Percentiles rank a stretch among this genome's conserved stretches.
Conservation (phyloP, 495 filamentous ascomycete genomes). For the Aspergillus sclerotioniger region DNA sequence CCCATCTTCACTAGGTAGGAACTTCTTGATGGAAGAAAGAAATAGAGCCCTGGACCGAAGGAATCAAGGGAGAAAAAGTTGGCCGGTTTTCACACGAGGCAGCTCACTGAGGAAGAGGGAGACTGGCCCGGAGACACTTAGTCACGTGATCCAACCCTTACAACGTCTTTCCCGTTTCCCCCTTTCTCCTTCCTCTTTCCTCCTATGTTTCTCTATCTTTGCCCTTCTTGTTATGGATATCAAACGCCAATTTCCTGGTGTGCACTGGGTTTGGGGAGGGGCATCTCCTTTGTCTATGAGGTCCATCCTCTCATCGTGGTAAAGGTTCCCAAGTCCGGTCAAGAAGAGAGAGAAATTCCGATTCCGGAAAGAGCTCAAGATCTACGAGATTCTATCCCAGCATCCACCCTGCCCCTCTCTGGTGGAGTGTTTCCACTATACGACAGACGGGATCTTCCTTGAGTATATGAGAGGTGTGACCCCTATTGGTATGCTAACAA, state of each 20-base stretch:
- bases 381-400: constrained; percentile 31
- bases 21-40: too few species aligned
- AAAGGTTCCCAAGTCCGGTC: constrained; percentile 34
- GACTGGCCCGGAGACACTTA: too few species aligned
- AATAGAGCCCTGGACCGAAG: too few species aligned
- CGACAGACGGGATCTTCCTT: constrained; percentile 37
- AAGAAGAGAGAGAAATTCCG: constrained; percentile 33
- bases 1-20: too few species aligned
- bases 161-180: too few species aligned
- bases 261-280: constrained; percentile 35
- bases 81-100: too few species aligned
- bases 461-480: constrained; percentile 38
- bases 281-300: constrained; percentile 38
- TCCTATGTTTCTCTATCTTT: too few species aligned
- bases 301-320: constrained; percentile 40
- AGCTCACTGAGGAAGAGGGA: too few species aligned
- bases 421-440: constrained; percentile 30
- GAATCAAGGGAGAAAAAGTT: too few species aligned
- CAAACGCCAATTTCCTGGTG: constrained; percentile 24
- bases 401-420: constrained; percentile 31
- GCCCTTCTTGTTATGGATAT: constrained; percentile 24
- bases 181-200: too few species aligned
- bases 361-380: constrained; percentile 33
- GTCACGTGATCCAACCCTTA: too few species aligned
- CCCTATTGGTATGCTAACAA: constrained; percentile 4